Conservation (phyloP, 345 rosid species). For the Eucalyptus shirleyi region DNA sequence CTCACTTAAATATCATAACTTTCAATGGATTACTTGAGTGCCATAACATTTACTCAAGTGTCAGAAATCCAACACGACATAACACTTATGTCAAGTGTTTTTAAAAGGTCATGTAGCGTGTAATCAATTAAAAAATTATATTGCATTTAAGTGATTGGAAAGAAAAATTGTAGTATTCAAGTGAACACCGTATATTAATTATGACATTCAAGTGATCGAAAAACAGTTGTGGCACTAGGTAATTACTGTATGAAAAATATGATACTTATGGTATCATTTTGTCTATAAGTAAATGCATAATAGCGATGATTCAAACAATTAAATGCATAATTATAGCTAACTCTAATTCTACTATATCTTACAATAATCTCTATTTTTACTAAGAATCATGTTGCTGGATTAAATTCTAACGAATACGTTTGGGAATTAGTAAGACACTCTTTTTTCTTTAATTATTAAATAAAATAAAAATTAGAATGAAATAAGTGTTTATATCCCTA, state of each 20-base stretch:
- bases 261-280: background rate
- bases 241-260: background rate
- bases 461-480: background rate
- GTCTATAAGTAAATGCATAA: background rate
- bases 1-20: fast-evolving
- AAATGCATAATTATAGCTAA: background rate
- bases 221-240: background rate
- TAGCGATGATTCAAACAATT: background rate
- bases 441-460: too few species aligned
- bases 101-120: background rate
- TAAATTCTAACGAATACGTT: fast-evolving
- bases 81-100: background rate
- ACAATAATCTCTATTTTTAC: background rate
- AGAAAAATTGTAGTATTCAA: background rate
- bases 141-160: background rate
- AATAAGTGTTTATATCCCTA: too few species aligned
- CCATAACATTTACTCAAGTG: background rate
- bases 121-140: background rate
- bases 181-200: fast-evolving
- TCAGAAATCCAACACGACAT: fast-evolving
- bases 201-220: background rate
- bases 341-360: background rate
- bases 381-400: too few species aligned
- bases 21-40: background rate
- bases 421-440: too few species aligned